Base-by-base conservation (phyloP, 352 stramenopile genomes). In the Saprolegnia parasitica region DNA sequence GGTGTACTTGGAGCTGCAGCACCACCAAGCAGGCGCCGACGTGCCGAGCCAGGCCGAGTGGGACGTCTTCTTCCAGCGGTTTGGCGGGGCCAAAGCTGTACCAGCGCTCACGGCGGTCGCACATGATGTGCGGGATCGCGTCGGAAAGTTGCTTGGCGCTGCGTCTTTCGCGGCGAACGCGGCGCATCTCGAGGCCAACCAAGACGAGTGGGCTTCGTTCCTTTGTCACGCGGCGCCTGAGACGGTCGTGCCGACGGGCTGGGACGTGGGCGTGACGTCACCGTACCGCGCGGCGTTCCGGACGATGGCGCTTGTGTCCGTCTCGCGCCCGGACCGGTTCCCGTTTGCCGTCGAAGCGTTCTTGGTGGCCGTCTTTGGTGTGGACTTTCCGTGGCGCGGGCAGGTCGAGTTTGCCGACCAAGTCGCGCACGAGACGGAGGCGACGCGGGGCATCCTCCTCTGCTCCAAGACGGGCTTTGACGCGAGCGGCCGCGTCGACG, bases 391-490 rank as follows among this genome's bases (percentile, higher is more conserved):
- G 24, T 99, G 97, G 97, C 84, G 89, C 52, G 93, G 90, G 24
- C 80, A 97, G 70, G 97, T 99, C 60, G 87, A 99, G 71, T 78
- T 99, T 24, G 78, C 83, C 26, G 88, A 94, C 72, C 91, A 98
- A 6, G 91, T 98, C 23, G 87, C 97, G 75, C 77, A 90, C 42
- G 95, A 98, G 42, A 95, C 96, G 3, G 83, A 88, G 35, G 86
- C 95, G 52, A 89, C 84, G 5, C 81, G 92, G 49, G 97, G 96
- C n/a, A 81, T 99, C 24, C 76, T 99, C 58, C 79, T 99, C 29
- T 99, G 96, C 73, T 99, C 96, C 63, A 97, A 96, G 49, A 91
- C 96, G 13, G 98, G 97, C 35, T 98, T 99, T 71, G 98, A 99
- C 78, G 97, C 98, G 26, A 99, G 94, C 75, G 84, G 91, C 20